Conservation (phyloP, 352 stramenopile genomes). For the Phytophthora boehmeriae region DNA sequence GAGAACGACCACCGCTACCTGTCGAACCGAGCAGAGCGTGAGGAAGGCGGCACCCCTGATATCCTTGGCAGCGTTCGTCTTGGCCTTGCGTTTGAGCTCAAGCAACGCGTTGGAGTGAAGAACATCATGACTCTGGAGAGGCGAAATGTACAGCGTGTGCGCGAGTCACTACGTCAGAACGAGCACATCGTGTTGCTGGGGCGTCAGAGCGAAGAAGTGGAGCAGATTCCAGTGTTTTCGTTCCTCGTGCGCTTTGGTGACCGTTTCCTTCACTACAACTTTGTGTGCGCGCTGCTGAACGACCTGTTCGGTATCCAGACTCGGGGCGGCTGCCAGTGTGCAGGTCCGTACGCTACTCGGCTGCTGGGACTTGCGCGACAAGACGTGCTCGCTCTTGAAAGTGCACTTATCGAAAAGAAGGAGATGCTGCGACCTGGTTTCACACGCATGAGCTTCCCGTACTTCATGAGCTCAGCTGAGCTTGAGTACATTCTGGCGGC, state of each 20-base stretch:
- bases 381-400: slow-evolving; percentile 77
- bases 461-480: slow-evolving; percentile 83
- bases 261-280: slow-evolving; percentile 98
- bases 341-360: slow-evolving; percentile 94
- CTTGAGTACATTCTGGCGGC: slow-evolving; percentile 94
- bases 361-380: slow-evolving; percentile 91
- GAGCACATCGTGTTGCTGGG: slow-evolving; percentile 90
- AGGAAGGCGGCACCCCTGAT: slow-evolving; percentile 98
- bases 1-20: slow-evolving; percentile 72
- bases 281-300: slow-evolving; percentile 97
- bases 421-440: slow-evolving; percentile 96
- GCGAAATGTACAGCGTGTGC: slow-evolving; percentile 44
- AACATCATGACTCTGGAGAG: slow-evolving; percentile 68
- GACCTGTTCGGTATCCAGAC: slow-evolving; percentile 97
- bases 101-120: slow-evolving; percentile 65
- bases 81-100: slow-evolving; percentile 94
- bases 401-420: slow-evolving; percentile 89
- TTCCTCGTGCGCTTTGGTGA: slow-evolving; percentile 92
- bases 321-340: slow-evolving; percentile 78
- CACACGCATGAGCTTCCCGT: slow-evolving; percentile 93
- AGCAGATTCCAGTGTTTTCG: slow-evolving; percentile 93
- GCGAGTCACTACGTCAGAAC: slow-evolving; percentile 52
- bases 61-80: slow-evolving; percentile 94
- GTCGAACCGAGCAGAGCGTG: slow-evolving; percentile 85
- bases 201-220: slow-evolving; percentile 35